A percentile compares a stretch with the other conserved stretches of the same genome.
Evolutionary conservation across 2,329 filamentous ascomycete species (phyloP).

Genomic region (Penicillium thymicola): DNA sequence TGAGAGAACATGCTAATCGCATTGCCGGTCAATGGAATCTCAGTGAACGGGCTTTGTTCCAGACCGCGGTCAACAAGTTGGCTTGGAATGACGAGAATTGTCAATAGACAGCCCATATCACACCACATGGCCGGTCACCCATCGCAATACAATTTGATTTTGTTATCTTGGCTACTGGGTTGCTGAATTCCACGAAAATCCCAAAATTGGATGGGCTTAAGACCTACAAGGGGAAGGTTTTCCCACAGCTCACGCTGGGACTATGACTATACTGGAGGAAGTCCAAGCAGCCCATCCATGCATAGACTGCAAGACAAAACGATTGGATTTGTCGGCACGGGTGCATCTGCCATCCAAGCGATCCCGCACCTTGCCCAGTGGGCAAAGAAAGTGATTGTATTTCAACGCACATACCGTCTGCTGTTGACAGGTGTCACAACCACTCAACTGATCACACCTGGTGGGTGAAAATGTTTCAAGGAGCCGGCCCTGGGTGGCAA

Average conservation of each 20-base stretch:
- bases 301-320: conserved; percentile 44
- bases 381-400: conserved; percentile 34
- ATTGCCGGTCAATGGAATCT: conserved; percentile 48
- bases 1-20: conserved; percentile 47
- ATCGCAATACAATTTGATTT: conserved; percentile 37
- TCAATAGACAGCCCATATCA: conserved; percentile 31
- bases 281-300: conserved; percentile 36
- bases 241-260: conserved; percentile 30
- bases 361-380: conserved; percentile 41
- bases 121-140: conserved; percentile 17
- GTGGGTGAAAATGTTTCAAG: neutral
- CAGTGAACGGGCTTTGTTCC: conserved; percentile 45
- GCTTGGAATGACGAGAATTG: conserved; percentile 48
- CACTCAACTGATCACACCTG: conserved; percentile 13
- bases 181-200: conserved; percentile 19
- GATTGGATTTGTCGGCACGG: conserved; percentile 46
- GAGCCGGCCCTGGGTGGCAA: conserved; percentile 24
- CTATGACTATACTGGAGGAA: conserved; percentile 39
- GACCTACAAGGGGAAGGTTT: conserved; percentile 20
- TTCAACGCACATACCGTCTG: conserved; percentile 44
- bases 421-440: conserved; percentile 36
- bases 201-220: conserved; percentile 21
- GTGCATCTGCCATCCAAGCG: conserved; percentile 43
- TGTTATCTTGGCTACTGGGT: conserved; percentile 35
- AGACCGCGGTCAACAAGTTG: conserved; percentile 42